Percentiles rank a stretch among this genome's conserved stretches.
Conservation (phyloP, 768 basidiomycete species). For the Phaeotremella skinneri region DNA sequence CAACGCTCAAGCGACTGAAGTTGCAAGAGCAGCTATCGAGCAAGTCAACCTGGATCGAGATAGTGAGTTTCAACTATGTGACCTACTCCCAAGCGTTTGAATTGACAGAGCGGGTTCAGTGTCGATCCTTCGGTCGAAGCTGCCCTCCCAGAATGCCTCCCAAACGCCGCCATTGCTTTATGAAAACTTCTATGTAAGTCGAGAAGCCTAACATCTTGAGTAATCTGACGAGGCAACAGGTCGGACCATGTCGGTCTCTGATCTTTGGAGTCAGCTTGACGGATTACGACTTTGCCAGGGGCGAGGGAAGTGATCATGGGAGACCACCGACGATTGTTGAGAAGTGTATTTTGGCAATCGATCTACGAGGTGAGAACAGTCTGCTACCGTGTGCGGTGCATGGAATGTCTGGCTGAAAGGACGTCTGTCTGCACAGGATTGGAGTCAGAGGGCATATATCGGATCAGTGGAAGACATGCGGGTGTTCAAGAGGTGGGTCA, state of each 20-base stretch:
- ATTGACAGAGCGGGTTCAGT: conserved; percentile 19
- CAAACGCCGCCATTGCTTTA: conserved; percentile 40
- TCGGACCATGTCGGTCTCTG: conserved; percentile 81
- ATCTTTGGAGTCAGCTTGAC: conserved; percentile 85
- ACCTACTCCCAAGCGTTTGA: background rate
- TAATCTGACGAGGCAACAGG: conserved; percentile 70
- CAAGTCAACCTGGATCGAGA: conserved; percentile 72
- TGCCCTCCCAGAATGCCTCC: conserved; percentile 17
- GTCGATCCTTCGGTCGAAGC: conserved; percentile 28
- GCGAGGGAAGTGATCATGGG: conserved; percentile 63
- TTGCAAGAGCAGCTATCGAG: conserved; percentile 63
- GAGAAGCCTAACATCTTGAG: conserved; percentile 56
- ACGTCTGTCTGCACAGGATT: conserved; percentile 26
- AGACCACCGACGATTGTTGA: conserved; percentile 68
- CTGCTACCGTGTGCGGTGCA: conserved; percentile 56
- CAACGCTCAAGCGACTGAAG: conserved; percentile 68
- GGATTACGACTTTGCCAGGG: conserved; percentile 82
- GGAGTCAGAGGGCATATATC: conserved; percentile 49
- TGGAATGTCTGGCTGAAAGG: background rate
- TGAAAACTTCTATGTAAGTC: conserved; percentile 48
- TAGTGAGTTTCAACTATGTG: conserved; percentile 58
- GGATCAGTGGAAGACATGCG: conserved; percentile 61
- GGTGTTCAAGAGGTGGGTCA: conserved; percentile 70
- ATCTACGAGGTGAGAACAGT: conserved; percentile 61
- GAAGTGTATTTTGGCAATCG: conserved; percentile 78